Conservation (phyloP, 1,284 basidiomycete species). For the Microbotryum silenes-acaulis region DNA sequence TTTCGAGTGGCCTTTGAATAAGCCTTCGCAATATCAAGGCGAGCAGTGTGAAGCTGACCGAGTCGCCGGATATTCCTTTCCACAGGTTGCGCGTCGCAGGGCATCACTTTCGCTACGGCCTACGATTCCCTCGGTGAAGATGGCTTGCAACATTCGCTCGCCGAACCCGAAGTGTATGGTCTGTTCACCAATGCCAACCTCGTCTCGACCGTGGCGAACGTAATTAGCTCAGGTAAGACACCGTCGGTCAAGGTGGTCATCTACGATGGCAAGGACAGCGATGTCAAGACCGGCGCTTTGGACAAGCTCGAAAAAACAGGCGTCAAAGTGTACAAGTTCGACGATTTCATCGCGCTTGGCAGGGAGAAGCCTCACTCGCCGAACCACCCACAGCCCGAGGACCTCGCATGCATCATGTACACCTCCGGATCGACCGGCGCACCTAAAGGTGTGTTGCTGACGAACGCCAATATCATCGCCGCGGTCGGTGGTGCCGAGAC, state of each 20-base stretch:
- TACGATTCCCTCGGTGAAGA: constrained; percentile 85
- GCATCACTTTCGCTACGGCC: constrained; percentile 78
- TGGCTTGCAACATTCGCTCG: constrained; percentile 65
- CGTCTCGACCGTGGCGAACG: constrained; percentile 54
- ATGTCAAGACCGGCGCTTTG: constrained; percentile 45
- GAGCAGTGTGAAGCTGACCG: too few species aligned
- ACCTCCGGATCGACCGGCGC: constrained; percentile 67
- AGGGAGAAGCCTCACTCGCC: constrained; percentile 49
- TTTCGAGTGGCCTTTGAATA: not conserved
- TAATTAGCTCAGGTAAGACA: constrained; percentile 38
- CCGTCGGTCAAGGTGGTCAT: constrained; percentile 65
- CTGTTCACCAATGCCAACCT: constrained; percentile 91
- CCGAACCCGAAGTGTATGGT: constrained; percentile 77
- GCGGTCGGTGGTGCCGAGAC: constrained; percentile 51
- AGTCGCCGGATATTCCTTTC: too few species aligned
- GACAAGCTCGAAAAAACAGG: constrained; percentile 47
- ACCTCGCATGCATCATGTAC: constrained; percentile 89
- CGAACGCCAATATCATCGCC: constrained; percentile 77
- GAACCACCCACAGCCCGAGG: constrained; percentile 55
- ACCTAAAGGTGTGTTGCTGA: constrained; percentile 88
- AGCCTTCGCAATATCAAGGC: not conserved
- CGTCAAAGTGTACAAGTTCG: constrained; percentile 53
- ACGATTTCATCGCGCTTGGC: constrained; percentile 62
- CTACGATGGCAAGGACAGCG: constrained; percentile 70
- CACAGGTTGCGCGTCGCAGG: constrained; percentile 58